phyloP scores from a whole-genome alignment of 192 early-diverging fungal species.

The Podila horticola region DNA sequence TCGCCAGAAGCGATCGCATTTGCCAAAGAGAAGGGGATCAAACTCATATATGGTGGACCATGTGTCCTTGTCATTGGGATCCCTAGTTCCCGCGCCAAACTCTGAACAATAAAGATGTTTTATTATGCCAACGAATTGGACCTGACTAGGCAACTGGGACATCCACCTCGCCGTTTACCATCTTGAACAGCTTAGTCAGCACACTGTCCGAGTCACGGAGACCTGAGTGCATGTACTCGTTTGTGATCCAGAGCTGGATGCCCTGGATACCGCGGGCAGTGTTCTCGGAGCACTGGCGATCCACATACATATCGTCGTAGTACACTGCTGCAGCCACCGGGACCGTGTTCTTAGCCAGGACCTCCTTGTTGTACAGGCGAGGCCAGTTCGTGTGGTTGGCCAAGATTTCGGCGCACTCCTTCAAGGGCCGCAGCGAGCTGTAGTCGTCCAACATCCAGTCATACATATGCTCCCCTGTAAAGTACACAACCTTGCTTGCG shows the following conservation, averaged over 20 bases:
- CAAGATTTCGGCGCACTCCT: constrained; percentile 64
- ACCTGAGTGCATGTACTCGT: constrained; percentile 76
- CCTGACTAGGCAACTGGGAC: constrained; percentile 17
- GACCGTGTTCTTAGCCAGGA: constrained; percentile 57
- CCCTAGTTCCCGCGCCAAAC: constrained; percentile 21
- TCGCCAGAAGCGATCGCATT: constrained; percentile 58
- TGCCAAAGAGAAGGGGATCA: constrained; percentile 57
- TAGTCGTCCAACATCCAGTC: constrained; percentile 82
- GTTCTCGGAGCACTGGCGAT: constrained; percentile 65
- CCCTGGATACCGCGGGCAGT: constrained; percentile 63
- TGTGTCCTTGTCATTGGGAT: constrained; percentile 71
- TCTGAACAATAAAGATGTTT: constrained; percentile 7
- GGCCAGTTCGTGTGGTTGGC: constrained; percentile 66
- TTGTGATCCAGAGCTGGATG: constrained; percentile 72
- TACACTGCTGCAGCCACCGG: constrained; percentile 71
- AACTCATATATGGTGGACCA: constrained; percentile 71
- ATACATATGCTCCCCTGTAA: constrained; percentile 76
- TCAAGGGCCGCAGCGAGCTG: constrained; percentile 65
- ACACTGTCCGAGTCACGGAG: constrained; percentile 62
- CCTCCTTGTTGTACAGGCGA: constrained; percentile 63
- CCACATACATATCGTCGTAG: constrained; percentile 81
- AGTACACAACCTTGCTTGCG: constrained; percentile 61
- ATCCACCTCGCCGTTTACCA: constrained; percentile 65
- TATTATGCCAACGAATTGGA: neutral
- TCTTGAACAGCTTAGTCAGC: constrained; percentile 63